Evolutionary conservation across 2,329 filamentous ascomycete species (phyloP).

Genomic region (Colletotrichum noveboracense): DNA sequence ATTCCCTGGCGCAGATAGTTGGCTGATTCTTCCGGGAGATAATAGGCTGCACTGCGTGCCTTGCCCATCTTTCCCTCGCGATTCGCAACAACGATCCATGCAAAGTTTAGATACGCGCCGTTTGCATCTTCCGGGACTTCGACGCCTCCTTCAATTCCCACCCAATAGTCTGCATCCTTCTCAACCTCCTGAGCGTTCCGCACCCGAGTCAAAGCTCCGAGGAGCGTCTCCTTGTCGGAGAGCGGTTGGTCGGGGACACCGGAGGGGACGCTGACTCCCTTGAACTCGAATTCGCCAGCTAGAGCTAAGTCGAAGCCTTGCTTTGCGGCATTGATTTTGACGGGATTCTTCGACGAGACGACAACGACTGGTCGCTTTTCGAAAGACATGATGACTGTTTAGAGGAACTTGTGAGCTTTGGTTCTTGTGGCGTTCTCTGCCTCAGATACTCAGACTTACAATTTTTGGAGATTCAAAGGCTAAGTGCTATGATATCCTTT

Average conservation of each 20-base stretch:
- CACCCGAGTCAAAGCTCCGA: constrained; percentile 42
- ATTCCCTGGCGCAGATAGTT: constrained; percentile 38
- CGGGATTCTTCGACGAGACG: constrained; percentile 43
- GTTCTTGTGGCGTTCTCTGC: neutral
- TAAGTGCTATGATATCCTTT: too few relatives aligned
- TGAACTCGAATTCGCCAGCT: constrained; percentile 26
- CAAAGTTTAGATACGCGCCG: constrained; percentile 38
- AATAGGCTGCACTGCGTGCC: constrained; percentile 42
- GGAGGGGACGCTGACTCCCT: constrained; percentile 37
- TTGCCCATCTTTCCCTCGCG: constrained; percentile 34
- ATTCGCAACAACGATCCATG: constrained; percentile 42
- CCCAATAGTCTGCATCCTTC: constrained; percentile 41
- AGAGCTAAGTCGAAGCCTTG: constrained; percentile 34
- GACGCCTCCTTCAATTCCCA: constrained; percentile 47
- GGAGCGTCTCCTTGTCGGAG: constrained; percentile 41
- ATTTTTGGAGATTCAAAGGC: neutral
- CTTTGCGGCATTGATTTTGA: constrained; percentile 41
- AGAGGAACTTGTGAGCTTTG: neutral
- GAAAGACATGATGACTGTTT: neutral
- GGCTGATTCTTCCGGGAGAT: constrained; percentile 41
- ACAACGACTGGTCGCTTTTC: constrained; percentile 25
- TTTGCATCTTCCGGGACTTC: constrained; percentile 26
- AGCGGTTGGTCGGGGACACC: constrained; percentile 45
- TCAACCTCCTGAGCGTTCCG: constrained; percentile 32
- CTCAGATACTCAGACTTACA: neutral